A percentile compares a stretch with the other conserved stretches of the same genome.
These are phyloP conservation scores for Fraxinus dipetala DNA, from an alignment of 305 asterid genomes.

Conservation along the genomic window DNA sequence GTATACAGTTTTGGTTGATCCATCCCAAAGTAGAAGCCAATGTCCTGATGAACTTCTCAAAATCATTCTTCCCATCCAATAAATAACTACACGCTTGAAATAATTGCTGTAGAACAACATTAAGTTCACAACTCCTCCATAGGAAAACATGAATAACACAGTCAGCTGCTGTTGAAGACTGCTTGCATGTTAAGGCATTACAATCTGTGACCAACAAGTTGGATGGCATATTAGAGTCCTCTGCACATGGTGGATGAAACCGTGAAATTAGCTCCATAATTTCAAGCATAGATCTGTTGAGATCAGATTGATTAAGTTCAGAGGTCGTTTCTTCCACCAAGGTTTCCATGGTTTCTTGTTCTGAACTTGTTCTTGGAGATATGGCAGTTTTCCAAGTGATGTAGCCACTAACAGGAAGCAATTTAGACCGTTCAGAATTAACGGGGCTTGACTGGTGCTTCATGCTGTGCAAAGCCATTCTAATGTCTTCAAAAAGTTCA, in stretches of 20 bases:
- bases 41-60: constrained; percentile 39
- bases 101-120: constrained; percentile 28
- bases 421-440: constrained; percentile 25
- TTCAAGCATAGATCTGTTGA: constrained; percentile 31
- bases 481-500: constrained; percentile 56
- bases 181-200: constrained; percentile 1
- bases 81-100: constrained; percentile 27
- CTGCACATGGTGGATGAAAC: constrained; percentile 20
- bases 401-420: constrained; percentile 50
- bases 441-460: not conserved
- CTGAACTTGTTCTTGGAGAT: constrained; percentile 35
- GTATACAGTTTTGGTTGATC: constrained; percentile 31
- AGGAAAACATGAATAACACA: constrained; percentile 32
- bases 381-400: constrained; percentile 60
- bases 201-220: not conserved
- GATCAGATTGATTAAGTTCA: constrained; percentile 19
- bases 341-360: constrained; percentile 7
- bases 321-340: constrained; percentile 28
- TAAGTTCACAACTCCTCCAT: constrained; percentile 39
- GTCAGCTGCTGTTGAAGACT: constrained; percentile 20
- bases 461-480: constrained; percentile 26
- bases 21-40: constrained; percentile 33
- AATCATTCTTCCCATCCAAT: constrained; percentile 32
- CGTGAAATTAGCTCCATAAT: constrained; percentile 38
- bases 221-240: constrained; percentile 1